These are phyloP conservation scores for Solanum piurae DNA, from an alignment of 257 asterid species.

Conservation along the genomic window DNA sequence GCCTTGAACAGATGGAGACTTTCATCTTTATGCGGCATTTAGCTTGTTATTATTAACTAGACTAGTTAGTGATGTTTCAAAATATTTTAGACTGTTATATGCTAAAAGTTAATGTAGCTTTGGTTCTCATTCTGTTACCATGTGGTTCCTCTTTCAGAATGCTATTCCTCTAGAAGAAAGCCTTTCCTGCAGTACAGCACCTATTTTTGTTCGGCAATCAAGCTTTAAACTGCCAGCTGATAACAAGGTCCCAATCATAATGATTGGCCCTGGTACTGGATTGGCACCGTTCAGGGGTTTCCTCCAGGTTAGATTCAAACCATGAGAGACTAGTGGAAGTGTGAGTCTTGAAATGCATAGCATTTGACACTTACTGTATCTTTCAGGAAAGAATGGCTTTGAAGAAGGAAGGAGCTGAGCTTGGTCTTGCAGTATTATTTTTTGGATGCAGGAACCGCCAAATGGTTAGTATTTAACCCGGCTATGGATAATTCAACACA, in stretches of 20 bases:
- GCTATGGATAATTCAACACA: background rate
- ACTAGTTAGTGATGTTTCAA: background rate
- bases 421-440: constrained; percentile 76
- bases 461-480: constrained; percentile 42
- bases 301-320: constrained; percentile 63
- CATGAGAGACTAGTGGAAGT: background rate
- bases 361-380: background rate
- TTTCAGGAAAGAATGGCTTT: constrained; percentile 92
- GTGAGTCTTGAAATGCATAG: background rate
- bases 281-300: constrained; percentile 98
- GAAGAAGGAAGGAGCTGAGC: constrained; percentile 82
- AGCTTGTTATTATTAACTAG: background rate
- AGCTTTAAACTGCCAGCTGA: constrained; percentile 89
- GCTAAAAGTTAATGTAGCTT: background rate
- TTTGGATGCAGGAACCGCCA: constrained; percentile 93
- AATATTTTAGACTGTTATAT: background rate
- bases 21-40: background rate
- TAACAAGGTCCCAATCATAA: constrained; percentile 68
- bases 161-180: constrained; percentile 69
- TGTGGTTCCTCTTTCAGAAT: constrained; percentile 37
- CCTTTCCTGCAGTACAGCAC: constrained; percentile 67
- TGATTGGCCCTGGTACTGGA: constrained; percentile 99
- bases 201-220: constrained; percentile 73
- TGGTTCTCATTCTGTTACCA: constrained; percentile 1
- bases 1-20: background rate